A percentile compares a stretch with the other conserved stretches of the same genome.
phyloP scores from a whole-genome alignment of 2,329 filamentous ascomycete species.

The Byssochlamys sp. region DNA sequence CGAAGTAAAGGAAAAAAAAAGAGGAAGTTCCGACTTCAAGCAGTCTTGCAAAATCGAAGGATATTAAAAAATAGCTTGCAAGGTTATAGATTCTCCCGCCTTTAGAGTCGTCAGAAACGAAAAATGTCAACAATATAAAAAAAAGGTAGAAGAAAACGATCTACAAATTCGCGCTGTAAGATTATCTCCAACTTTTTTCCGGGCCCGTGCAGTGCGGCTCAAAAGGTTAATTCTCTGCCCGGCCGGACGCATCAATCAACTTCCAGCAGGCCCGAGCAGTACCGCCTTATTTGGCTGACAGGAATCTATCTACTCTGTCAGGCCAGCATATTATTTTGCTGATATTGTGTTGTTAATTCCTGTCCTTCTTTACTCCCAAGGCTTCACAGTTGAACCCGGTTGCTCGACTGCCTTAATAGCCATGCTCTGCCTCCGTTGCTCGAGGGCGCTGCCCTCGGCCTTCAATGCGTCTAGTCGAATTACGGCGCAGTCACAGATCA shows the following conservation, averaged over 20 bases:
- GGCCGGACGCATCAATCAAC: not conserved
- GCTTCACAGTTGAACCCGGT: not conserved
- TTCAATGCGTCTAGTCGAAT: constrained; percentile 10
- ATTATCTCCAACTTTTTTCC: not conserved
- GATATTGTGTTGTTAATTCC: not conserved
- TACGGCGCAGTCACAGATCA: not conserved
- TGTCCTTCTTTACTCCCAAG: not conserved
- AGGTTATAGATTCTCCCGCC: not conserved
- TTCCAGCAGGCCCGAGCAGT: not conserved
- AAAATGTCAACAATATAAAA: not conserved
- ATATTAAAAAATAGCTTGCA: not conserved
- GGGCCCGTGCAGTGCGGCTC: not conserved
- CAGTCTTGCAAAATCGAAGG: not conserved
- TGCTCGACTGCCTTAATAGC: constrained; percentile 1
- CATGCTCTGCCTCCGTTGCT: constrained; percentile 27
- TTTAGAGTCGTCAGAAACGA: not conserved
- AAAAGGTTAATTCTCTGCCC: not conserved
- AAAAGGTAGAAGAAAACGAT: not conserved
- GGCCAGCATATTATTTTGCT: not conserved
- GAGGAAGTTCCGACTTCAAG: not conserved
- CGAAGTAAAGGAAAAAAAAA: not conserved
- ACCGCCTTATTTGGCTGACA: not conserved
- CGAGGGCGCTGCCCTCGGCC: constrained; percentile 19
- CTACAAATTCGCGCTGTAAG: not conserved
- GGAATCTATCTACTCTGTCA: not conserved